phyloP scores from a whole-genome alignment of 306 rosid genomes.

The Carpinus viminea region DNA sequence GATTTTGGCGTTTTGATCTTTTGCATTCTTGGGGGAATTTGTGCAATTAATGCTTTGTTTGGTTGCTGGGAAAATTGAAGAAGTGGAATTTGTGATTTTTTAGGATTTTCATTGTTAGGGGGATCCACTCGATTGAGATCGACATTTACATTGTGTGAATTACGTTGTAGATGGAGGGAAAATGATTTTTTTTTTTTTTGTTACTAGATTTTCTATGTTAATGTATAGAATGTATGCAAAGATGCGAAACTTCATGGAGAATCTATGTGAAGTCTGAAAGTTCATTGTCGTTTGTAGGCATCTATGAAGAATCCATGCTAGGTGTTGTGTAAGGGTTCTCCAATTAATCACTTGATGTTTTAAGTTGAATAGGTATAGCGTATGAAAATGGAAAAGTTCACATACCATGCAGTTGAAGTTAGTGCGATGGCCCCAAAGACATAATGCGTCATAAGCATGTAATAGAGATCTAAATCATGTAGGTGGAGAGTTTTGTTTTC shows the following conservation, averaged over 20 bases:
- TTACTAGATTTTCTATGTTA: not conserved
- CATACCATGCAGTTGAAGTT: no score
- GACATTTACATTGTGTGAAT: not conserved
- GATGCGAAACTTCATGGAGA: not conserved
- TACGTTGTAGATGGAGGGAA: not conserved
- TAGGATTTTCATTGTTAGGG: conserved; percentile 2
- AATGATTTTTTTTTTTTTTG: not conserved
- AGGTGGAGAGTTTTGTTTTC: no score
- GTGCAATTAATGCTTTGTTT: not conserved
- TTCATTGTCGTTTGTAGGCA: not conserved
- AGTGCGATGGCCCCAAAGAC: no score
- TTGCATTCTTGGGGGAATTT: not conserved
- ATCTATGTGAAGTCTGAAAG: not conserved
- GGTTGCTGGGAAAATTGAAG: not conserved
- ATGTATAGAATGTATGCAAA: not conserved
- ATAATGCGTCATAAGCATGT: no score
- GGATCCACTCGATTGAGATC: conserved; percentile 10
- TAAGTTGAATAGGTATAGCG: no score
- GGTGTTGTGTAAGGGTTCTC: not conserved
- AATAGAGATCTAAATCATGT: no score
- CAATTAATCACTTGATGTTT: not conserved
- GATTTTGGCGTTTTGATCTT: not conserved
- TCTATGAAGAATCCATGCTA: not conserved
- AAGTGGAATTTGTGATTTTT: conserved; percentile 1
- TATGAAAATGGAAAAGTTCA: no score